Base-by-base conservation (phyloP, 495 filamentous ascomycete species). In the Podospora comata region DNA sequence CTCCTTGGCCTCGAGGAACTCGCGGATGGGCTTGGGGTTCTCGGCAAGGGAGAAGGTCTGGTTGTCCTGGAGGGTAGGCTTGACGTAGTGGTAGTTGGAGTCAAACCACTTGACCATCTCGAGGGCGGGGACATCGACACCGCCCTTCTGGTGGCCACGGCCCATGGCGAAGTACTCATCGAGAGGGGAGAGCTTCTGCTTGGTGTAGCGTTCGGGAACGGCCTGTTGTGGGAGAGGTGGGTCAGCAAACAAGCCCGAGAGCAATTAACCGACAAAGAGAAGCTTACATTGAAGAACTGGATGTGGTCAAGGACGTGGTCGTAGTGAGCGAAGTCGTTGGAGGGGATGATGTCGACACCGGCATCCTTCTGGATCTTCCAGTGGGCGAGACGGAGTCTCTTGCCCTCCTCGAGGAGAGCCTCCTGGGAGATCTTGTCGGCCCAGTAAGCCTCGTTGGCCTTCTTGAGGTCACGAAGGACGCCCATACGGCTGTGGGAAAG, bases 71-170 rank as follows among this genome's bases (percentile, higher is more conserved):
- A 99, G 87, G 68, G 95, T 97, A 67, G 95, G 95, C 88, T 97
- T 97, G 82, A 98, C 95, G 84, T 98, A 98, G 87, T 99, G 95
- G 88, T 99, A 99, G 90, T 99, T 99, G 72, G 92, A 96, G 86
- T 99, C 95, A 80, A 99, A 99, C 95, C 96, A 99, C 85, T 99
- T 99, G 65, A 99, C 95, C 95, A 99, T 99, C 86, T 99, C 95
- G 79, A 98, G 85, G 75, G 84, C 85, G 61, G 94, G 94, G 74
- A 99, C 95, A 84, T 99, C 95, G 71, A 99, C 87, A 72, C 89
- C 92, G 66, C 86, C 85, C 86, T 91, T 93, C 83, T 99, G 95
- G 81, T 92, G 94, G 79, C 95, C 95, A 87, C 95, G 90, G 76
- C 96, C 95, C 95, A 98, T 96, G 79, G 95, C 96, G 79, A 98